Base-by-base conservation (phyloP, 768 basidiomycete genomes). In the Coprinellus micaceus region DNA sequence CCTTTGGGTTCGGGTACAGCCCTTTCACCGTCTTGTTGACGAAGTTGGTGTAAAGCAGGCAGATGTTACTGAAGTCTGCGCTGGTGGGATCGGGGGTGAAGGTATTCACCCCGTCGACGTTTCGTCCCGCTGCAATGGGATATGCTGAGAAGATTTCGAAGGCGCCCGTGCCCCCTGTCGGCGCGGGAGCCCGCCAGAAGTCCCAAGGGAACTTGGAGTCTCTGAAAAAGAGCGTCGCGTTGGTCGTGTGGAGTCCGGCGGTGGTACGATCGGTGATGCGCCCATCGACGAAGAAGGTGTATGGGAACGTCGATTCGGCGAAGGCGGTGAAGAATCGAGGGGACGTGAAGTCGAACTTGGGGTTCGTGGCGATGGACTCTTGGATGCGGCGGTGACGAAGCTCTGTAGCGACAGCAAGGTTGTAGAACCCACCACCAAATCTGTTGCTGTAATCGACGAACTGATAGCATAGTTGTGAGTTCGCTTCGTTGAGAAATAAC, bases 341-440 rank as follows among this genome's bases (percentile, higher is more conserved):
- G 13, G 59, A 54, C 13, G 58, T 21, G 36, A 61, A 60, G 3
- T 56, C 47, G 48, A 63, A 65, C 9, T 58, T 39, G 2, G 62
- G 64, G 40, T 65, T 65, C 4, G 58, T 63, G 17, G 59, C 59
- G n/a, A 63, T 65, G 11, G 64, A 65, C 9, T 65, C 58, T 45
- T 61, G 58, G 44, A 65, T 61, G 21, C 58, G 57, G 25, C 58
- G 56, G 26, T 24, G 57, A 13, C 60, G 54, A 26, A 61, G 53
- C 36, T 65, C 60, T 3, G 56, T 48, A 3, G 62, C 60, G n/a
- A 61, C 60, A 5, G 60, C 53, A 15, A 53, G 33, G 44, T 63
- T 60, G 40, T 63, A 65, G 24, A 61, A 60, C 15, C 64, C 64
- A 29, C 56, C 64, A 40, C 64, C 64, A 37, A 48, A 65, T 21